Conservation (phyloP, 768 basidiomycete species). For the Candolleomyces eurysporus region DNA sequence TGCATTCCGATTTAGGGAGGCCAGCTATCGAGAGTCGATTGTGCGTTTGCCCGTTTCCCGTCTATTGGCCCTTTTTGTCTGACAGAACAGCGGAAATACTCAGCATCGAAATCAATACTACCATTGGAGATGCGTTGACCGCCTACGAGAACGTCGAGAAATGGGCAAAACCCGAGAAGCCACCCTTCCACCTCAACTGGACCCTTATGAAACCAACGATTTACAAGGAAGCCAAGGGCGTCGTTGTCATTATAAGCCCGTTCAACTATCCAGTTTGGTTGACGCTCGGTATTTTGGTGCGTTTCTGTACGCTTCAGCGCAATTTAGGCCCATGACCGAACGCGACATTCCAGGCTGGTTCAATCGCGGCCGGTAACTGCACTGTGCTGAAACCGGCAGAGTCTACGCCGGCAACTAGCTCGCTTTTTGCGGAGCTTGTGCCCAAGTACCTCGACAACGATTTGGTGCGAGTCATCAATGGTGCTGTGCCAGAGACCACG, state of each 20-base stretch:
- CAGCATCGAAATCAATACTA: conserved; percentile 61
- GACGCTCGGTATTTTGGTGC: conserved; percentile 55
- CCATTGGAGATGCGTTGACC: conserved; percentile 48
- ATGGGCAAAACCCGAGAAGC: conserved; percentile 68
- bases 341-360: conserved; percentile 43
- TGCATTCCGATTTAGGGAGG: conserved; percentile 62
- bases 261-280: conserved; percentile 77
- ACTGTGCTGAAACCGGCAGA: conserved; percentile 79
- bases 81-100: neutral
- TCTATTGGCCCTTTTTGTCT: neutral
- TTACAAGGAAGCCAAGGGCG: conserved; percentile 76
- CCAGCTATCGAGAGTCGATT: conserved; percentile 58
- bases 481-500: conserved; percentile 62
- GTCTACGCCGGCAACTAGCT: conserved; percentile 49
- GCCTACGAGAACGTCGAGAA: conserved; percentile 65
- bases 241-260: conserved; percentile 65
- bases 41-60: conserved; percentile 17
- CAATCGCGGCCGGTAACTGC: conserved; percentile 77
- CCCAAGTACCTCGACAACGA: conserved; percentile 74
- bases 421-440: conserved; percentile 63
- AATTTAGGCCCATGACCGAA: neutral
- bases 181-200: conserved; percentile 55
- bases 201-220: conserved; percentile 60
- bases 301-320: conserved; percentile 15
- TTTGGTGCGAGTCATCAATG: conserved; percentile 66